Evolutionary conservation across 768 basidiomycete genomes (phyloP), one percentile per base, ranked within the genome.

Genomic region (Russula griseocarnosa): DNA sequence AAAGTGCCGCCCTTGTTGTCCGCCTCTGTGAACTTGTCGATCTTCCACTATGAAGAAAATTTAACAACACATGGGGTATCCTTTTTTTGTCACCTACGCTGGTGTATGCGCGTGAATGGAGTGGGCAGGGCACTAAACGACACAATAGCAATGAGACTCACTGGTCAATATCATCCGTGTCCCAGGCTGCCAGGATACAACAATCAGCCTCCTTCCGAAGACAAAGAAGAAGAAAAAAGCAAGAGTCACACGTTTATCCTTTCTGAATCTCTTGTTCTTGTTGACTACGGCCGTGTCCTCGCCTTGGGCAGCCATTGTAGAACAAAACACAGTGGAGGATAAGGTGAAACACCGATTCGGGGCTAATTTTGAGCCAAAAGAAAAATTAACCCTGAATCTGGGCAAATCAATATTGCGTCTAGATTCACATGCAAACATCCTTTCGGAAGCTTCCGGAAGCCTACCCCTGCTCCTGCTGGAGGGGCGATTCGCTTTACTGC

Each of bases 121-220:
- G 53, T 16, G 11, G 18, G 52, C 13, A 38, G 28, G 5, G 7
- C 30, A 34, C n/a, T 9, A 36, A 11, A 10, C 22, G 38, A 16
- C 0, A 47, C 44, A 22, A 24, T 18, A 13, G 13, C 20, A 14
- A 13, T 32, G 46, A 28, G 30, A 74, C 94, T 86, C 74, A 96
- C 94, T 97, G 95, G 81, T 98, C 92, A 76, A 98, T 94, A 70
- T 97, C 96, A 74, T 98, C 95, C 50, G 95, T 98, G 73, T 98
- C 96, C 96, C 96, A 98, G 72, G 95, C 96, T 98, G 66, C 52
- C 38, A 34, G 32, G 1, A 13, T 36, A 34, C 2, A 50, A 28
- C 22, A n/a, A 18, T 67, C 20, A 62, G 60, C 42, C 46, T 51
- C 68, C 60, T 34, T 69, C 58, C 70, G 58, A 64, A 36, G 61